Conservation (phyloP, 78 protist genomes). For the Cavenderia fasciculata region DNA sequence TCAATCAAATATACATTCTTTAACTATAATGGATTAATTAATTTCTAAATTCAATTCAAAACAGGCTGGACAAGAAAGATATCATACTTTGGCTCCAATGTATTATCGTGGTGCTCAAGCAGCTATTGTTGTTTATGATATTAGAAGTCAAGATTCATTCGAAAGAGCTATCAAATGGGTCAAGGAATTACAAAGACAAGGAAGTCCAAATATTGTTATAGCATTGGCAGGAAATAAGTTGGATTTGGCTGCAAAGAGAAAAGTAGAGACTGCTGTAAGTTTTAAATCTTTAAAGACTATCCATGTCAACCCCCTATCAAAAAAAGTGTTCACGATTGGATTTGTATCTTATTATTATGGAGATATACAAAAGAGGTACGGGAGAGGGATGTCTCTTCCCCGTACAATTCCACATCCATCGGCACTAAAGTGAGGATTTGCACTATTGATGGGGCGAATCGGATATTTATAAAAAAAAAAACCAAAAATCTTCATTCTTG, state of each 20-base stretch:
- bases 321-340: not conserved
- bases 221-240: slow-evolving; percentile 98
- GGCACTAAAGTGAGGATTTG: too few relatives aligned
- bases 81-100: slow-evolving; percentile 97
- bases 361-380: not conserved
- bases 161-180: slow-evolving; percentile 97
- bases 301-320: too few relatives aligned
- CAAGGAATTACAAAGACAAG: slow-evolving; percentile 97
- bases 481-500: not conserved
- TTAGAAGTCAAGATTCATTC: slow-evolving; percentile 88
- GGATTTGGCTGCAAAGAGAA: slow-evolving; percentile 93
- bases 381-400: too few relatives aligned
- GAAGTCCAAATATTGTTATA: slow-evolving; percentile 94
- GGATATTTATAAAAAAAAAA: not conserved
- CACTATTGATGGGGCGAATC: too few relatives aligned
- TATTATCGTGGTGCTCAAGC: slow-evolving; percentile 97
- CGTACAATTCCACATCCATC: too few relatives aligned
- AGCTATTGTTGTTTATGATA: slow-evolving; percentile 96
- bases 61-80: slow-evolving; percentile 88
- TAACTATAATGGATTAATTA: not conserved
- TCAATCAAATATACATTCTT: too few relatives aligned
- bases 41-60: not conserved
- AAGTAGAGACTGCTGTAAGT: slow-evolving; percentile 78
- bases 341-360: not conserved
- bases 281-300: too few relatives aligned